Percentiles rank a stretch among this genome's conserved stretches.
Conservation (phyloP, 1,284 basidiomycete genomes). For the Austropuccinia psidii region DNA sequence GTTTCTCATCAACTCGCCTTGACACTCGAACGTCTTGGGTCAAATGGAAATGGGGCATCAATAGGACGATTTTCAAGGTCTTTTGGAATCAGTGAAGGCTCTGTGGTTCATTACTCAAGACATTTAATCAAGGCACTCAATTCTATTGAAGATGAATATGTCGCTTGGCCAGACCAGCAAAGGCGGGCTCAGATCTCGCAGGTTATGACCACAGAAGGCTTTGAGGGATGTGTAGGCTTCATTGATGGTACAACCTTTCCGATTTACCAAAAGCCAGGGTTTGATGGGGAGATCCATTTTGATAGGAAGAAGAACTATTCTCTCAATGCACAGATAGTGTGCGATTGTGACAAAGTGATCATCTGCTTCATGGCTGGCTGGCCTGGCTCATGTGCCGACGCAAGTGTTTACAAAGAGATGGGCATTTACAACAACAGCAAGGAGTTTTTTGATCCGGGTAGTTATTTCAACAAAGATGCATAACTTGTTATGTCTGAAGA, state of each 20-base stretch:
- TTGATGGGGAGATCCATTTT: slow-evolving; percentile 7
- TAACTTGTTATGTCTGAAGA: too few relatives aligned
- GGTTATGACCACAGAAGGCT: not conserved
- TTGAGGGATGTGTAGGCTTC: not conserved
- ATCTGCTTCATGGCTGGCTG: slow-evolving; percentile 10
- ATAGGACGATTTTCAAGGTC: not conserved
- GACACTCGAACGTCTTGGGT: slow-evolving; percentile 8
- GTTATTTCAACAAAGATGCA: too few relatives aligned
- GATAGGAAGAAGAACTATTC: slow-evolving; percentile 3
- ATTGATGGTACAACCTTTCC: not conserved
- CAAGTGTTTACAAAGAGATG: not conserved
- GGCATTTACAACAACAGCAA: not conserved
- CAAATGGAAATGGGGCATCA: slow-evolving; percentile 7
- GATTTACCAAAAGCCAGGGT: not conserved
- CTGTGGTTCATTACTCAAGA: not conserved
- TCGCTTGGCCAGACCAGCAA: not conserved
- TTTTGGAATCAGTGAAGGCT: not conserved
- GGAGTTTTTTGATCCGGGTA: slow-evolving; percentile 15
- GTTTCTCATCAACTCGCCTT: not conserved
- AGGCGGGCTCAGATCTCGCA: not conserved
- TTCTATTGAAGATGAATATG: not conserved
- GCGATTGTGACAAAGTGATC: slow-evolving; percentile 19
- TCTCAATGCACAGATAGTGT: slow-evolving; percentile 8
- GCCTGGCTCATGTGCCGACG: slow-evolving; percentile 9
- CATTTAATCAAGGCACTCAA: not conserved